These are phyloP conservation scores for Firmiana major DNA, from an alignment of 345 rosid species.

Conservation along the genomic window DNA sequence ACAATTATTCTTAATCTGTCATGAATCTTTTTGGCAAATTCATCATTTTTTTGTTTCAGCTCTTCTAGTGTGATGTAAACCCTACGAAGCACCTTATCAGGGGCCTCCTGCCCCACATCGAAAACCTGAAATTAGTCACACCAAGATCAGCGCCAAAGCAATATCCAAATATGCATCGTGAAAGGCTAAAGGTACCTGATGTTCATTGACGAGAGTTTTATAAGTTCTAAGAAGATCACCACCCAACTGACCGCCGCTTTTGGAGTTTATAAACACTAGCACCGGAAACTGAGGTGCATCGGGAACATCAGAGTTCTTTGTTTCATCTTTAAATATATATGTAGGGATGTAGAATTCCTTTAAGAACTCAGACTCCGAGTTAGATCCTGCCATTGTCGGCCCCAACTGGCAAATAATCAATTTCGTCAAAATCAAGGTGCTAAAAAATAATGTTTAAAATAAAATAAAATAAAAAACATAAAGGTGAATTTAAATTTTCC, in stretches of 20 bases:
- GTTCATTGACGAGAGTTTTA: constrained; percentile 45
- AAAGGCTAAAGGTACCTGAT: constrained; percentile 43
- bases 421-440: not conserved
- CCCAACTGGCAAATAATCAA: constrained; percentile 18
- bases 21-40: constrained; percentile 41
- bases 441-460: not conserved
- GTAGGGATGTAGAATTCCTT: constrained; percentile 53
- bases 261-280: constrained; percentile 79
- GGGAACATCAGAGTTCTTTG: constrained; percentile 14
- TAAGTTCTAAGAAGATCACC: constrained; percentile 67
- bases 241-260: constrained; percentile 88
- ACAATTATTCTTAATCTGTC: constrained; percentile 63
- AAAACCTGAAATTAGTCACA: constrained; percentile 48
- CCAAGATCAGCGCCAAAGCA: not conserved
- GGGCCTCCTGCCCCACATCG: constrained; percentile 67
- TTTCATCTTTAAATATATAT: constrained; percentile 45
- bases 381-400: constrained; percentile 31
- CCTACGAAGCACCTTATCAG: constrained; percentile 52
- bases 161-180: not conserved
- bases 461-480: too few species aligned
- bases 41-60: constrained; percentile 43
- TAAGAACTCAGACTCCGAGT: constrained; percentile 27
- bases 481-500: not conserved
- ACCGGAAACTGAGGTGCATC: constrained; percentile 50
- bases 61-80: constrained; percentile 59